Conservation (phyloP, 331 rosid species). For the Phaseolus coccineus region DNA sequence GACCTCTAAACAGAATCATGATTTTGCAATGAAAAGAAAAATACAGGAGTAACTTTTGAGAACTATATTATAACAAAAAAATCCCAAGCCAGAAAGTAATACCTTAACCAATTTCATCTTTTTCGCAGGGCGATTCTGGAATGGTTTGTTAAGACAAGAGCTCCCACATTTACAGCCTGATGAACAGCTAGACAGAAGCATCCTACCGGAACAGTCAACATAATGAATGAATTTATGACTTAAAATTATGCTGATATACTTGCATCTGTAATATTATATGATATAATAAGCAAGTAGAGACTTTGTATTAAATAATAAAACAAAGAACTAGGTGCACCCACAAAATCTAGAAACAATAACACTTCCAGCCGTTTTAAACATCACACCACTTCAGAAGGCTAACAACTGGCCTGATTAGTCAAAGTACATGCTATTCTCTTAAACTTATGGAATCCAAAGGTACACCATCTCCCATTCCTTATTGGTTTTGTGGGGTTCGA, state of each 20-base stretch:
- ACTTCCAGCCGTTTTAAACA: conserved; percentile 1
- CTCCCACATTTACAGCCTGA: conserved; percentile 88
- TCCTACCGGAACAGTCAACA: conserved; percentile 56
- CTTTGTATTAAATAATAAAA: conserved; percentile 4
- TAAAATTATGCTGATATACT: conserved; percentile 25
- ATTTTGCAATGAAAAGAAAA: conserved; percentile 19
- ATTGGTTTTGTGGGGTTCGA: conserved; percentile 2
- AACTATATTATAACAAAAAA: conserved; percentile 6
- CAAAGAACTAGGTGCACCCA: not conserved
- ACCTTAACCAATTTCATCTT: conserved; percentile 92
- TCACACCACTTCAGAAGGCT: conserved; percentile 23
- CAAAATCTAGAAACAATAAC: conserved; percentile 26
- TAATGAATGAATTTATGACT: conserved; percentile 30
- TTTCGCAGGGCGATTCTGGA: conserved; percentile 80
- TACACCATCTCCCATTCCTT: not conserved
- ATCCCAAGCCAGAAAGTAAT: conserved; percentile 36
- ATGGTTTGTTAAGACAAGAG: conserved; percentile 87
- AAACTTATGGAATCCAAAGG: not conserved
- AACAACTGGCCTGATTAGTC: not conserved
- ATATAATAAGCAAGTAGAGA: not conserved
- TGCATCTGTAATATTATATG: conserved; percentile 22
- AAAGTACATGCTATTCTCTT: not conserved
- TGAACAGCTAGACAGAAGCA: conserved; percentile 96
- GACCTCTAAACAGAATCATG: conserved; percentile 6
- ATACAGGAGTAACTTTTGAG: conserved; percentile 1